Base-by-base conservation (phyloP, 176 grass and related monocot species). In the Lolium multiflorum region DNA sequence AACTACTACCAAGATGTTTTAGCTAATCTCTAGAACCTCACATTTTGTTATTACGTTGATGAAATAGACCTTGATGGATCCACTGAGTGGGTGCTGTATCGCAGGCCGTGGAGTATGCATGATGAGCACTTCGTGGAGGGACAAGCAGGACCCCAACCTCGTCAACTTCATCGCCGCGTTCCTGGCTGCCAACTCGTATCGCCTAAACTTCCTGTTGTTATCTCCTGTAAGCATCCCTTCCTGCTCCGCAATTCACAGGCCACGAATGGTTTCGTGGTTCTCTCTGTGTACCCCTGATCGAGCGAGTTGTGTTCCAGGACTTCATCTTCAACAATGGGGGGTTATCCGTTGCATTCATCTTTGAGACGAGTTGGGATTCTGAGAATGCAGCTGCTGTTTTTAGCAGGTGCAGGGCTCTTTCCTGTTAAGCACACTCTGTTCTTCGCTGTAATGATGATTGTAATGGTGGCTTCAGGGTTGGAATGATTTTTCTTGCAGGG, bases 101-200 rank as follows among this genome's bases (percentile, higher is more conserved):
- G 2, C 86, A 93, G 89, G 60, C 41, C 73, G 81, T 61, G 95
- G 95, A 84, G 85, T 90, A 59, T 98, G 95, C 76, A 85, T 95
- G 77, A 95, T 98, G 95, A 98, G 81, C 85, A 86, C 76, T 2
- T 73, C 85, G 51, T 98, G 93, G 95, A 93, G 84, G 66, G 91
- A 98, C 44, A 92, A 89, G 25, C 95, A 92, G 20, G 64, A 90
- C 28, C 85, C 89, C 4, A 79, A 79, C 57, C 89, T 98, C 74
- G 80, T 98, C 66, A 89, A 86, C 77, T 95, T 90, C 81, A 83
- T 92, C 12, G 79, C 89, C 9, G 70, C 89, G 6, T 95, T 95
- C 70, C 89, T 98, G 12, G 64, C 86, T 13, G 82, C 85, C 65
- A 95, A 98, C 78, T 91, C 73, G 17, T 93, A 95, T 74, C 89